These are phyloP conservation scores for Serpula lacrymans DNA, from an alignment of 768 basidiomycete genomes.

Conservation along the genomic window DNA sequence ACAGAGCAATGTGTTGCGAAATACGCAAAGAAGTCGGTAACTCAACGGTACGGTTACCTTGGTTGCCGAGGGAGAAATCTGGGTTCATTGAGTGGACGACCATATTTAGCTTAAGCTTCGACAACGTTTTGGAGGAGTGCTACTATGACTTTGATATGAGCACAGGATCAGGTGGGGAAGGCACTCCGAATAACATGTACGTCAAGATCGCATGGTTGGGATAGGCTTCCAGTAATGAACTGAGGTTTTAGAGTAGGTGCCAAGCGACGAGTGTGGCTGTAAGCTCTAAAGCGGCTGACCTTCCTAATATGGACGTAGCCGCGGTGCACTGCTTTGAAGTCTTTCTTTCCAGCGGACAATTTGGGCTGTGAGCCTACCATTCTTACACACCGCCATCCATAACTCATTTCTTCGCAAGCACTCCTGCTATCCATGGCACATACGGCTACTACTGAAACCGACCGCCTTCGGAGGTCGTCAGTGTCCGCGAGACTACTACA, in stretches of 20 bases:
- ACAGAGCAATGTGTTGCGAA: too few relatives aligned
- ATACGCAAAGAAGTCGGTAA: too few relatives aligned
- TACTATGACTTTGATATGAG: too few relatives aligned
- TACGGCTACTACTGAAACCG: constrained; percentile 31
- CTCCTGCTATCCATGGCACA: constrained; percentile 15
- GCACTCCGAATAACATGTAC: constrained; percentile 18
- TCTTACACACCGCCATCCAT: constrained; percentile 29
- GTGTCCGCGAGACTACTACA: constrained; percentile 23
- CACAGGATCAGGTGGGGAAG: constrained; percentile 22
- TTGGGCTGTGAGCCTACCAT: constrained; percentile 30
- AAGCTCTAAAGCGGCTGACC: constrained; percentile 15
- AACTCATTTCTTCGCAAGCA: constrained; percentile 14
- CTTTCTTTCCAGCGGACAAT: constrained; percentile 19
- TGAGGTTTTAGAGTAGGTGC: constrained; percentile 9
- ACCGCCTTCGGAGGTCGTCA: constrained; percentile 17
- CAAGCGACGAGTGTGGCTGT: constrained; percentile 22
- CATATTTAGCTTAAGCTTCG: too few relatives aligned
- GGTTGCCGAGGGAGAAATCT: too few relatives aligned
- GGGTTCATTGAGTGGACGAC: too few relatives aligned
- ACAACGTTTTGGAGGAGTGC: too few relatives aligned
- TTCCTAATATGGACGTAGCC: constrained; percentile 30
- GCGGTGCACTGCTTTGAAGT: constrained; percentile 25
- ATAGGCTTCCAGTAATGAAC: too few relatives aligned
- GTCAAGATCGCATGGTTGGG: too few relatives aligned
- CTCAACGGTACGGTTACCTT: too few relatives aligned